Base-by-base conservation (phyloP, 805 yeast genomes). In the Candida ipomoeae region DNA sequence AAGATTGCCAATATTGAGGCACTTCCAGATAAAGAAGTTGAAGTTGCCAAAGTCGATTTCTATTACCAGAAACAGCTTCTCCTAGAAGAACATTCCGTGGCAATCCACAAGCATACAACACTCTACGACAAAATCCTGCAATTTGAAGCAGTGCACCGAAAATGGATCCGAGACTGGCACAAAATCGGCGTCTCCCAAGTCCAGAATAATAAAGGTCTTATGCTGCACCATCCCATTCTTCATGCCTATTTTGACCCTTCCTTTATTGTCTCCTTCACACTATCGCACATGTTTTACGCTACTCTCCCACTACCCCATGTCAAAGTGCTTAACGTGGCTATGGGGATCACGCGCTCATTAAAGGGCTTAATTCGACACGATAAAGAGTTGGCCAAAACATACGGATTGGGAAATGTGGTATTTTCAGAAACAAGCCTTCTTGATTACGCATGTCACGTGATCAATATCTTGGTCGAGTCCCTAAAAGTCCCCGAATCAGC, bases 31-130 rank as follows among this genome's bases (percentile, higher is more conserved):
- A 4, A 26, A 26, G 29, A 8, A 26, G 11, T 26, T 26, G 29
- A 26, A 8, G 13, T 3, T 8, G 11, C 29, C 29, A 26, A 26
- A 26, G 11, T 26, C 14, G 45, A 43, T 3, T 65, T 59, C 56
- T 64, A 64, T 52, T 48, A 43, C 29, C 20, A 40, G 13, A 66
- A 64, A 48, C 73, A 72, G 48, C 49, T 59, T n/a, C 49, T 59
- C 15, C 54, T 71, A 2, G 77, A 72, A 49, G 48, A 52, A 1
- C 51, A 61, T 34, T 58, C 61, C 15, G 51, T 46, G 21, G 37
- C 49, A 6, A 36, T 62, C 18, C 42, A 49, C 31, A 23, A 38
- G 8, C 29, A 20, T 5, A 10, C 13, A 5, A 5, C 29, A 2
- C 31, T 13, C 20, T 14, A 32, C 8, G 5, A 13, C 42, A 32